Percentiles rank a stretch among this genome's conserved stretches.
Evolutionary conservation across 2,329 filamentous ascomycete genomes (phyloP).

Genomic region (Arthroderma sp.): DNA sequence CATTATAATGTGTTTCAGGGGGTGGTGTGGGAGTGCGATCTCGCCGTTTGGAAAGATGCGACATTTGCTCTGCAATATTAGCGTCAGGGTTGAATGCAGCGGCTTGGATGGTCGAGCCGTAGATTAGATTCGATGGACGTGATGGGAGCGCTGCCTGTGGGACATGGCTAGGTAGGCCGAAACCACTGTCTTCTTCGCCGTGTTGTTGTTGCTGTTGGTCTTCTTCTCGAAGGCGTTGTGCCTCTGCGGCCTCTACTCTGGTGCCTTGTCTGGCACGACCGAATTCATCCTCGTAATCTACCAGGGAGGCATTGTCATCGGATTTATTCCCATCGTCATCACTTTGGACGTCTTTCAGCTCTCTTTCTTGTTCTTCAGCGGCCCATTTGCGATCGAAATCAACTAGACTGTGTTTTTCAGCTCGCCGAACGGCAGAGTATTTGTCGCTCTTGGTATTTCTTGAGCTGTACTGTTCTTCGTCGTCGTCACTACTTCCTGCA

Average conservation of each 20-base stretch:
- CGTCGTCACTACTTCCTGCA: slow-evolving; percentile 21
- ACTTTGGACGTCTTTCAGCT: slow-evolving; percentile 21
- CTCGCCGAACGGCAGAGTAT: slow-evolving; percentile 7
- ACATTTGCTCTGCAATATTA: slow-evolving; percentile 54
- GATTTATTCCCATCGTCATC: slow-evolving; percentile 13
- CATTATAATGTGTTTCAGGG: slow-evolving; percentile 72
- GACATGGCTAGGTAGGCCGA: slow-evolving; percentile 13
- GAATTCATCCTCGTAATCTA: slow-evolving; percentile 87
- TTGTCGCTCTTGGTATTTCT: slow-evolving; percentile 17
- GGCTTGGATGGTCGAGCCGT: slow-evolving; percentile 72
- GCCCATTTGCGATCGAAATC: slow-evolving; percentile 98
- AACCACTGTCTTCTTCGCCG: slow-evolving; percentile 10
- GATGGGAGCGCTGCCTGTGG: slow-evolving; percentile 30
- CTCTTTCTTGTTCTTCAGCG: slow-evolving; percentile 41
- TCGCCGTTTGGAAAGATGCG: slow-evolving; percentile 59
- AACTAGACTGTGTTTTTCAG: slow-evolving; percentile 46
- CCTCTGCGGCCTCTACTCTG: slow-evolving; percentile 50
- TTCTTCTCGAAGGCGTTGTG: slow-evolving; percentile 36
- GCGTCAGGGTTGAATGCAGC: slow-evolving; percentile 70
- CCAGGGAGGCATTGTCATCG: slow-evolving; percentile 44
- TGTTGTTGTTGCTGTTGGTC: slow-evolving; percentile 12
- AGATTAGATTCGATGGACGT: slow-evolving; percentile 57
- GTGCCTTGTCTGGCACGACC: slow-evolving; percentile 68
- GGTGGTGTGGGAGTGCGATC: slow-evolving; percentile 73
- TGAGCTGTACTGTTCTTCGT: slow-evolving; percentile 13